These are phyloP conservation scores for Blastomyces parvus DNA, from an alignment of 2,329 filamentous ascomycete genomes.

Conservation along the genomic window DNA sequence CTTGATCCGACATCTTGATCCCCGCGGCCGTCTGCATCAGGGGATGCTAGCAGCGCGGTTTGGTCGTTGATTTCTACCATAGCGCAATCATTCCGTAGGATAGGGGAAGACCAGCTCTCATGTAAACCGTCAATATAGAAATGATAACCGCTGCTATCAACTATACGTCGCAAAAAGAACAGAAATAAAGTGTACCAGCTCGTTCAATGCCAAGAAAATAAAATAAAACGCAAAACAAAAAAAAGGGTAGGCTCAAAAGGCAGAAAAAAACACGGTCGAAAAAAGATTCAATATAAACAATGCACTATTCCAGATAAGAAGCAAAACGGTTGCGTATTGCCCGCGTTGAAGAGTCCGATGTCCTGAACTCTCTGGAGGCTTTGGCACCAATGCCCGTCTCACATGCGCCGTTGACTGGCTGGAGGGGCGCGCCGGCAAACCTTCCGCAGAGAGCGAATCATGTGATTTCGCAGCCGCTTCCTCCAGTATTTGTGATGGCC, in stretches of 20 bases:
- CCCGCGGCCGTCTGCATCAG: background rate
- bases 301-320: background rate
- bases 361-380: background rate
- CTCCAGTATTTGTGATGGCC: too few relatives aligned
- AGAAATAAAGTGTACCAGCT: too few relatives aligned
- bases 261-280: background rate
- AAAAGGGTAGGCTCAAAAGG: background rate
- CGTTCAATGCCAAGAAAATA: background rate
- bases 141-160: background rate
- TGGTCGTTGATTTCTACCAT: conserved; percentile 7
- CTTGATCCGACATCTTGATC: conserved; percentile 8
- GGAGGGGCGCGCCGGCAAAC: background rate
- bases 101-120: background rate
- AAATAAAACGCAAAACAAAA: background rate
- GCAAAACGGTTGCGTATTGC: background rate
- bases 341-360: background rate
- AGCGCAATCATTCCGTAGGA: background rate
- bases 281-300: background rate
- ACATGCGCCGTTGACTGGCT: background rate
- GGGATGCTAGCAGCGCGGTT: background rate
- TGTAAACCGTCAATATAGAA: background rate
- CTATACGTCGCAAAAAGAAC: background rate
- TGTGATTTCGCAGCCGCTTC: background rate
- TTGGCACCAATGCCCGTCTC: background rate
- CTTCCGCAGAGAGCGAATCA: background rate